Evolutionary conservation across 768 basidiomycete genomes (phyloP), one percentile per base, ranked within the genome.

Genomic region (Scleroderma bovista): DNA sequence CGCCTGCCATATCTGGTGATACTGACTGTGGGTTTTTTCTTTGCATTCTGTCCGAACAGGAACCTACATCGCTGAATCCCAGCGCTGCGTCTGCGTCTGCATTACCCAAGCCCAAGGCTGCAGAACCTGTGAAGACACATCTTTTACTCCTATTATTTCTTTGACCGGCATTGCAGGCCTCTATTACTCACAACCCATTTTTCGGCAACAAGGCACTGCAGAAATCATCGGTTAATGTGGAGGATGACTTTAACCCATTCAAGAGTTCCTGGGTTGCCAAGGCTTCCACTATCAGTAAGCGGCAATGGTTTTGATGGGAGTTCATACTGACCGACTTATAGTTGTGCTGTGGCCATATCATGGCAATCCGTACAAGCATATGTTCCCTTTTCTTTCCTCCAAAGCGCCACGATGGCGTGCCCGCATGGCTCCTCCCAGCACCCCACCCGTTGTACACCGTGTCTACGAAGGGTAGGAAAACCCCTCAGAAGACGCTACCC

Each of bases 161-260:
- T 44, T 60, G 47, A 55, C 51, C 40, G 54, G 49, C 26, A 32
- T 52, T 48, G n/a, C 44, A 76, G 73, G 58, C 69, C n/a, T 72
- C 75, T 44, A 51, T 78, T 22, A 67, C 76, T 10, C 81, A 83
- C 29, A 90, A 96, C 62, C 86, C 91, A 16, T 98, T 97, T 84
- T 98, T 96, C 61, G 89, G 93, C 26, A 74, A 80, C 26, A 84
- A 86, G 32, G 65, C 73, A 17, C 79, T 83, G 65, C 91, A 92
- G 76, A 89, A 87, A 70, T 78, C 75, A 47, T 61, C 76, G 3
- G 86, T 94, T 33, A 86, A 91, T 63, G 80, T 95, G 67, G 91
- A 95, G 71, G 92, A 96, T 58, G 95, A 97, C 63, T 99, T 99
- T 65, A 96, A 94, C 66, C 93, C 95, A 15, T 96, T 95, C 80